Base-by-base conservation (phyloP, 495 filamentous ascomycete genomes). In the Penicillium subrubescens region DNA sequence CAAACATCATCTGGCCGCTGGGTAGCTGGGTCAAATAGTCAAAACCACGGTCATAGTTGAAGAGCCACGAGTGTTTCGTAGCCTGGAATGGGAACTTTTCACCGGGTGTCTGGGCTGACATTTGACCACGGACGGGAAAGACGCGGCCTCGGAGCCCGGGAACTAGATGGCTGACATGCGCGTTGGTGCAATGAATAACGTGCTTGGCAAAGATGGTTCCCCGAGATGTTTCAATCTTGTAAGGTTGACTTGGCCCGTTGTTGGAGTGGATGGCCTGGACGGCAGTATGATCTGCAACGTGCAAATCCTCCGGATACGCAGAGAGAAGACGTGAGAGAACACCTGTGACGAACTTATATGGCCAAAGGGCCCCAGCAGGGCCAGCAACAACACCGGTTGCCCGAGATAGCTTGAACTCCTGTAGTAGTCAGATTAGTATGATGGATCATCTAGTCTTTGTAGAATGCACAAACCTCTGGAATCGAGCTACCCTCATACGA, bases 111-210 rank as follows among this genome's bases (percentile, higher is more conserved):
- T 95, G 84, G 0, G 90, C 87, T 29, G 85, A 87, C 82, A 85
- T 85, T 44, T 82, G 79, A 0, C 79, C 83, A 8, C 81, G 80
- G 0, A 92, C 88, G 0, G 93, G 93, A 34, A 92, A 89, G 61
- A 96, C 88, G 15, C 92, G 78, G 59, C 89, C 89, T 27, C 79
- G 73, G 59, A 96, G 88, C 0, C 75, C 71, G 0, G 90, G 92
- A 11, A 96, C 79, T 3, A 96, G 81, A 64, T 90, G 82, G 0
- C 87, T 87, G 0, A 90, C 92, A 64, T 93, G 92, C 3, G 78
- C 93, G 65, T 97, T 96, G 0, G 91, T 94, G 11, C 89, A 88
- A 44, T 96, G 84, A 8, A 96, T 81, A 23, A 96, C 82, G 57
- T 88, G 81, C 0, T 75, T 71, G 0, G 91, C 72, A 0, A 59